Evolutionary conservation across 129 eudicot species (phyloP), one percentile per base, ranked within the genome.

Genomic region (Smallanthus sonchifolius): DNA sequence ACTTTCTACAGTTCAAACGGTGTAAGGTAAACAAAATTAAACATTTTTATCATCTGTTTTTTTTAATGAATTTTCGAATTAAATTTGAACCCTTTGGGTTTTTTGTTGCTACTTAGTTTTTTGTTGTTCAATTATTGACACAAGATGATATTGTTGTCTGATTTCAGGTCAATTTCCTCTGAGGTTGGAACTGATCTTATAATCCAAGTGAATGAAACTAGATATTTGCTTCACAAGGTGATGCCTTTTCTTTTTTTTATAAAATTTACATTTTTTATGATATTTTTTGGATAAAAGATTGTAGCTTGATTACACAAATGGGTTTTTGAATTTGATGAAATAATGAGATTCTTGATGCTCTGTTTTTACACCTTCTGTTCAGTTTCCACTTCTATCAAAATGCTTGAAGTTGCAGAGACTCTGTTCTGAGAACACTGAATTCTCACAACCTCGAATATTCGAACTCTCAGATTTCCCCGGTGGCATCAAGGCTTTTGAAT

Each of bases 141-240:
- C 49, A 7, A 42, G 9, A 64, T 32, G n/a, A 78, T 51, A 39
- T 52, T 8, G 52, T 51, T 37, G 45, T 64, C 6, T 79, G 67
- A 36, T 42, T 79, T 51, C 80, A 90, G 98, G 88, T 83, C 96
- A 65, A 81, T 94, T 30, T 84, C 91, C 4, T 90, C 91, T 4
- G 96, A 93, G 73, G 87, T 93, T 30, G 80, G 88, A 51, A 79
- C 88, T 80, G 98, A 93, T 84, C 80, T 93, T 67, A 76, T 82
- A 43, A 70, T 93, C 74, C 97, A 88, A 83, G 90, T 93, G 37
- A 80, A 90, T 48, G 97, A 84, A 52, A 76, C 73, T 64, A 88
- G 88, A 90, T 93, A 83, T 82, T 60, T 93, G 84, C 97, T 93
- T 73, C 98, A 93, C 85, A 90, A 93, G 98, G 98, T 93, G 76